Base-by-base conservation (phyloP, 208 protist species). In the Leishmania guyanensis region DNA sequence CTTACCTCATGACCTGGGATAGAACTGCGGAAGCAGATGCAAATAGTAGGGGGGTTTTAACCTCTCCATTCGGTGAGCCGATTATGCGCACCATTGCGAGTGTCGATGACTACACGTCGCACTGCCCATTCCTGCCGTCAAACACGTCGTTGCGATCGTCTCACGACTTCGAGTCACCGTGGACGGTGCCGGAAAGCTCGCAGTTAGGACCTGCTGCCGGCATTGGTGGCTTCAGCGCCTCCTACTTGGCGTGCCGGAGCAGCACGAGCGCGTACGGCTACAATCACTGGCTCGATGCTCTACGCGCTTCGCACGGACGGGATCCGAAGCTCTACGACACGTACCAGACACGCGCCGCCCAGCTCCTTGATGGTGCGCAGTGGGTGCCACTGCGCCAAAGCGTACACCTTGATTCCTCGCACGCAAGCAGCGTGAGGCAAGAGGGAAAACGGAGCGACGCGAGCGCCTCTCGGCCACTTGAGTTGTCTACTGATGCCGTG, bases 231-330 rank as follows among this genome's bases (percentile, higher is more conserved):
- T 39, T 33, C 39, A 68, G 17, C 33, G 76, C 75, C 48, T 69
- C 64, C 22, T 39, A 56, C 33, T 65, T 46, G 1, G 64, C 43
- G 6, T 22, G 22, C 14, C n/a, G 76, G 26, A 65, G 76, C 29
- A 72, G 62, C 48, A 33, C 53, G 29, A 54, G 48, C 33, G 65
- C 58, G 29, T 82, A 86, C 65, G 78, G 56, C 50, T 86, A 86
- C 78, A 22, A 51, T 46, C 66, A 50, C 29, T 86, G 82, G 82
- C 77, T 76, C 6, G 78, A 82, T 54, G 54, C 78, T 5, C 68
- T 86, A 50, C 66, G 82, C 66, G 78, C 78, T 43, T 80, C 82
- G 20, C 74, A 79, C 53, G 82, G 82, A 9, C 73, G 72, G 17
- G 82, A 86, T 12, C 74, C 72, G 48, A 65, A 60, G 56, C 66